Evolutionary conservation across 2,329 filamentous ascomycete species (phyloP).

Genomic region (Lachnellula occidentalis): DNA sequence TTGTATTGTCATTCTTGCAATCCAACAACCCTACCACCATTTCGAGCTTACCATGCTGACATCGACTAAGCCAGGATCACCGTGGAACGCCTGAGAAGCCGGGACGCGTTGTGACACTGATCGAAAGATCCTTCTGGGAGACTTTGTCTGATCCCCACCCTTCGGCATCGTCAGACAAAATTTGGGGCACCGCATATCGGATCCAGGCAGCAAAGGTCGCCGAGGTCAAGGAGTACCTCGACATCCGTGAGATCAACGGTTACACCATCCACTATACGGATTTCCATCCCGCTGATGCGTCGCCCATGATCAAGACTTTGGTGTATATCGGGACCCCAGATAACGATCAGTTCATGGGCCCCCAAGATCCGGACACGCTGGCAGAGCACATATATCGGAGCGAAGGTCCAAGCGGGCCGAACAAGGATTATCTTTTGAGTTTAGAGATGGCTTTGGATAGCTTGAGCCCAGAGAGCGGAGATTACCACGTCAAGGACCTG

Average conservation of each 20-base stretch:
- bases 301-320: slow-evolving; percentile 48
- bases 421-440: slow-evolving; percentile 81
- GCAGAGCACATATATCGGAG: slow-evolving; percentile 76
- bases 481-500: slow-evolving; percentile 80
- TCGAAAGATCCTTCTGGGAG: slow-evolving; percentile 78
- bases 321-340: slow-evolving; percentile 93
- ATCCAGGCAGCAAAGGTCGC: slow-evolving; percentile 66
- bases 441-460: slow-evolving; percentile 70
- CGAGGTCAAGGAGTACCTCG: slow-evolving; percentile 83
- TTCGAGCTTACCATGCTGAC: slow-evolving; percentile 10
- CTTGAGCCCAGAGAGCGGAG: slow-evolving; percentile 70
- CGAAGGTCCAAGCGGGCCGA: slow-evolving; percentile 78
- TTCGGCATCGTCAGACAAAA: slow-evolving; percentile 52
- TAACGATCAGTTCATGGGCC: slow-evolving; percentile 87
- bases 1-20: not conserved
- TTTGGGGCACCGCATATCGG: slow-evolving; percentile 93
- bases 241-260: slow-evolving; percentile 95
- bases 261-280: slow-evolving; percentile 90
- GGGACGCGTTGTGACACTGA: slow-evolving; percentile 88
- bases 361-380: slow-evolving; percentile 70
- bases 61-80: slow-evolving; percentile 71
- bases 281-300: slow-evolving; percentile 56
- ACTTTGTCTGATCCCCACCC: slow-evolving; percentile 63
- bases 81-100: slow-evolving; percentile 83
- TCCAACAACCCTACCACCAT: slow-evolving; percentile 1